Base-by-base conservation (phyloP, 2,329 filamentous ascomycete species). In the Neocatenulostroma microsporum region DNA sequence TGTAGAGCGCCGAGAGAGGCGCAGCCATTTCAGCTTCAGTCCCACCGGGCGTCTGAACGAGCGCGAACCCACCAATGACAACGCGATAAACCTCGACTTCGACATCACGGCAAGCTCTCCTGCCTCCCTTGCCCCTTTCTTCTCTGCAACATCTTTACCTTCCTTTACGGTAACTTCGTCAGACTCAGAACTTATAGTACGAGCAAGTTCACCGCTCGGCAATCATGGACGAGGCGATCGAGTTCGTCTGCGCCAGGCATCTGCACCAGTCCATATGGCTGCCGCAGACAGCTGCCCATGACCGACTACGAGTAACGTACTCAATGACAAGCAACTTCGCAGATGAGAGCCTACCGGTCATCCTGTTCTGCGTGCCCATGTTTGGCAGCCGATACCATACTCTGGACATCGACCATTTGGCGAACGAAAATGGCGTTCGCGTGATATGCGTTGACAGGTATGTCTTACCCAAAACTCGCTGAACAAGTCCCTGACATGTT, bases 361-460 rank as follows among this genome's bases (percentile, higher is more conserved):
- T 66, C 17, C 43, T 68, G 8, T 64, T 62, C 41, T 55, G 58
- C 33, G 54, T 50, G 7, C 61, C 60, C 2, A 64, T 67, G 62
- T 61, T 62, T 42, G 58, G 55, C 2, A 50, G 44, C 4, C 44
- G 64, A 39, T 65, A 52, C 41, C 13, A 51, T 3, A 46, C 45
- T 12, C 21, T 56, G 5, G 25, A 37, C 3, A 45, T 57, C 26
- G 49, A 67, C 39, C 46, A 51, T 28, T 21, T 64, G 44, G 57
- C 37, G 5, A 39, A 21, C 44, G 52, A 44, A 20, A 49, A 13
- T 12, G 58, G 59, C 5, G 57, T 67, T 3, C 51, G 63, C 24
- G 37, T 64, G 5, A 47, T 67, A 2, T 55, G 51, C 26, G 49
- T 63, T 10, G 64, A 68, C 42, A 48, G 63, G 64, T 67, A 40